Base-by-base conservation (phyloP, 2,329 filamentous ascomycete species). In the Leptosphaerulina australis region DNA sequence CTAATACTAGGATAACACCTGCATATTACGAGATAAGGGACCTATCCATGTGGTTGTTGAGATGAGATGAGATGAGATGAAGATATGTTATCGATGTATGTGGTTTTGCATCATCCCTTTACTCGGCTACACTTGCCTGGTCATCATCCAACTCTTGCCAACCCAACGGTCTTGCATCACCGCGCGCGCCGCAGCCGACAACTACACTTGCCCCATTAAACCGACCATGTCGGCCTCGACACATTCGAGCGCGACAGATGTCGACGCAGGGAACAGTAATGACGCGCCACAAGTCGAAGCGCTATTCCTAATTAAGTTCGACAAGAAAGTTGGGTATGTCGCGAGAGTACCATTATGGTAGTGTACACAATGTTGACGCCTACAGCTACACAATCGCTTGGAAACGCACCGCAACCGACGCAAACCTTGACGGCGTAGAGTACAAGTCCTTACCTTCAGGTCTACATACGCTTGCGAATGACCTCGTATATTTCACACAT, bases 371-470 rank as follows among this genome's bases (percentile, higher is more conserved):
- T 12, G 45, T 45, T 50, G 50, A 54, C 43, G 29, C 5, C 24
- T 18, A 8, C 65, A 87, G 84, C 59, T 88, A 88, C 68, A 96
- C 91, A 35, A 88, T 97, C 68, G 84, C 85, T 26, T 97, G 94
- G 94, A 91, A 95, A 73, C 85, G 84, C 59, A 84, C 87, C 10
- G 75, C 84, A 1, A 79, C 85, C 11, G 86, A 84, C 38, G 81
- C 93, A 75, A 80, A 83, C 73, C 82, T 97, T 38, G 90, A 96
- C 46, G 85, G 88, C 18, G 91, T 97, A 66, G 94, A 99, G 75
- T 99, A 91, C 82, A 97, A 97, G 76, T 95, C 91, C 55, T 81
- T 99, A 36, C 94, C 94, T 2, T 97, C 93, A 0, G 94, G 94
- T 18, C 75, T 97, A 39, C 94, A 99, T 75, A 88, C 90, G 49